Evolutionary conservation across 176 grass and related monocot genomes (phyloP).

Genomic region (Hordeum vulgare): DNA sequence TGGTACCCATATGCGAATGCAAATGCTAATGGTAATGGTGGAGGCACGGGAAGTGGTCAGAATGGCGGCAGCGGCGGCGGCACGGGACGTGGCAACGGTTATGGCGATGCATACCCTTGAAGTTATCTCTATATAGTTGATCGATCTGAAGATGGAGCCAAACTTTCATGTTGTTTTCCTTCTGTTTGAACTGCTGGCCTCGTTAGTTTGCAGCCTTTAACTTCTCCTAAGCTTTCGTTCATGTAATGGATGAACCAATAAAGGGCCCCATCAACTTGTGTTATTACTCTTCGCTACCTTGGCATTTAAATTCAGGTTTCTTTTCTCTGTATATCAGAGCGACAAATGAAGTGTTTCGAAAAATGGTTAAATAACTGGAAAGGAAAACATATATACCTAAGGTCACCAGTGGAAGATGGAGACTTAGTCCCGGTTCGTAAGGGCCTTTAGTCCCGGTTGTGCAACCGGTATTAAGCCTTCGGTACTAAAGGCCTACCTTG

Average conservation of each 20-base stretch:
- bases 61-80: slow-evolving; percentile 12
- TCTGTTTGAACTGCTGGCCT: neutral
- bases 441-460: no score
- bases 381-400: no score
- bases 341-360: no score
- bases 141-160: neutral
- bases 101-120: neutral
- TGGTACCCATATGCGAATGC: neutral
- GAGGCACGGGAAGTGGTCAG: neutral
- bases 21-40: slow-evolving; percentile 3
- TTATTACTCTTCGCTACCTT: no score
- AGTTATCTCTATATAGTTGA: neutral
- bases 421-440: no score
- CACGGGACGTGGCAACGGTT: neutral
- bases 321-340: no score
- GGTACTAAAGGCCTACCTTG: no score
- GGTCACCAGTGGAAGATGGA: no score
- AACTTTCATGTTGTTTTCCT: no score
- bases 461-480: no score
- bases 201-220: neutral
- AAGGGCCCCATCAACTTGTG: neutral
- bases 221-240: neutral
- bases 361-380: no score
- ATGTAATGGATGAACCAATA: neutral
- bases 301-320: no score